Evolutionary conservation across 495 filamentous ascomycete species (phyloP).

Genomic region (Neurospora sp.): DNA sequence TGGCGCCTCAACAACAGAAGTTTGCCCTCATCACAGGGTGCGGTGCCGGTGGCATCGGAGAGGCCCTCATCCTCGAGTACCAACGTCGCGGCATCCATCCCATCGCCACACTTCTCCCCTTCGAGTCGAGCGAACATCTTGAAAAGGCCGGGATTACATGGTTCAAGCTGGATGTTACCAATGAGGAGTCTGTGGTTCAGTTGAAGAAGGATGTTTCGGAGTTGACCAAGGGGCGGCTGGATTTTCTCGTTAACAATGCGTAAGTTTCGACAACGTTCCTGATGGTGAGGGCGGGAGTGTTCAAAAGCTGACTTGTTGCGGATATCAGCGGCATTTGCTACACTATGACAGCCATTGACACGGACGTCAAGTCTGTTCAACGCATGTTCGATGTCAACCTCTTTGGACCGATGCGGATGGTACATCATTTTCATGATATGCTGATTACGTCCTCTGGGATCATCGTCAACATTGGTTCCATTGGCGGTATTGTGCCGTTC

Average conservation of each 20-base stretch:
- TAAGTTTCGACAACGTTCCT: neutral
- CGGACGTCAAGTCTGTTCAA: neutral
- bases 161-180: neutral
- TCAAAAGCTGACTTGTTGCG: neutral
- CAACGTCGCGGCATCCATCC: neutral
- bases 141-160: neutral
- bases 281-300: too few relatives aligned
- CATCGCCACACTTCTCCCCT: neutral
- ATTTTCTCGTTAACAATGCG: neutral
- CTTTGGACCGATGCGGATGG: neutral
- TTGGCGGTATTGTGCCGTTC: neutral
- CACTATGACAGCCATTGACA: neutral
- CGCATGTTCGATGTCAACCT: neutral
- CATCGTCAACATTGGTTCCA: neutral
- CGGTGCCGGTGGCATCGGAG: neutral
- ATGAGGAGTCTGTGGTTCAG: neutral
- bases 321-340: neutral
- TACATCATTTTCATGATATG: neutral
- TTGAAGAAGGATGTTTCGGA: neutral
- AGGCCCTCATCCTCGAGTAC: neutral
- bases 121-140: neutral
- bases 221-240: neutral
- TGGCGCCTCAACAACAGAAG: neutral
- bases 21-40: neutral
- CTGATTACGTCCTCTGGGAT: neutral